Evolutionary conservation across 2,329 filamentous ascomycete species (phyloP), one percentile per base, ranked within the genome.

Genomic region (Neopestalotiopsis sp.): DNA sequence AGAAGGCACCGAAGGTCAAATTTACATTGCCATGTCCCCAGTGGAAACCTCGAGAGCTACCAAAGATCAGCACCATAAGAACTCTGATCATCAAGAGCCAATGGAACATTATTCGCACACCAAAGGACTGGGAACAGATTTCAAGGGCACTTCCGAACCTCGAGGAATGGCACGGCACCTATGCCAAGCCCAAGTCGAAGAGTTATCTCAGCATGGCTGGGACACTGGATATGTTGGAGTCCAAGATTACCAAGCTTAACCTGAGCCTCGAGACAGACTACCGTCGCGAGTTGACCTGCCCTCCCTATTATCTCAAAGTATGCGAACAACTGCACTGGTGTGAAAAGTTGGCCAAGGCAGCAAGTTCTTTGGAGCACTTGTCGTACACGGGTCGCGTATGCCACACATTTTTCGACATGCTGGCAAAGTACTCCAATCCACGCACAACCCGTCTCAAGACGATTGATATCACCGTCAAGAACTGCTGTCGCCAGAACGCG

Each of bases 321-420:
- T 82, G 84, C 24, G 84, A 85, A 70, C 82, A 85, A 68, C 83
- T 88, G 20, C 91, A 94, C 78, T 88, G 93, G 70, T 94, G 92
- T 78, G 81, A 84, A 24, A 84, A 87, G 66, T 81, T 94, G 72
- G 92, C 90, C 2, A 82, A 85, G 53, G 84, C 90, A 0, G 83
- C 89, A 1, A 89, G 88, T 1, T 84, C 85, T 0, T 80, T 94
- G 20, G 90, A 93, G 76, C 89, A 91, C 70, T 83, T 94, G 61
- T 87, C 89, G 0, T 94, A 92, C 75, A 94, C 91, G 0, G 92
- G 92, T 3, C 89, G 92, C 68, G 83, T 94, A 28, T 94, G 92
- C 75, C 87, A 89, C 68, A 82, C 83, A n/a, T 89, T 94, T 70
- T 94, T 94, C 74, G 87, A 89, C 61, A 78, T 85, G 42, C 85